phyloP scores from a whole-genome alignment of 2,329 filamentous ascomycete species.

The Talaromyces pinophilus region DNA sequence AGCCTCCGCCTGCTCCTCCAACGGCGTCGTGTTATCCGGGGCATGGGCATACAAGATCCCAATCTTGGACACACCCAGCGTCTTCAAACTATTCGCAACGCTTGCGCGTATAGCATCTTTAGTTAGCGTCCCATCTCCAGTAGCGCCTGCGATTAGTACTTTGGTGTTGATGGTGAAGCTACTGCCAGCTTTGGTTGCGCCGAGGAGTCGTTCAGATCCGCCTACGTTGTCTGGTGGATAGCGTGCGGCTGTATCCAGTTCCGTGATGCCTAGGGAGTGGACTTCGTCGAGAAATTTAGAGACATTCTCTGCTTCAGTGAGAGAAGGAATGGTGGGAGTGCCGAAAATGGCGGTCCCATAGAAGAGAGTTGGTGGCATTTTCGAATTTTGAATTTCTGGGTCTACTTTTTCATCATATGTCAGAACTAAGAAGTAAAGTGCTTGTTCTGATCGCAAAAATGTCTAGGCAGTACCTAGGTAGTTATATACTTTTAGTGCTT shows the following conservation, averaged over 20 bases:
- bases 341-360: conserved; percentile 22
- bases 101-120: conserved; percentile 31
- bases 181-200: conserved; percentile 26
- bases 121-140: background rate
- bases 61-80: conserved; percentile 7
- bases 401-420: background rate
- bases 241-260: conserved; percentile 34
- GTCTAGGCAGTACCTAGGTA: background rate
- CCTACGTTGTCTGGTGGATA: conserved; percentile 39
- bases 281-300: conserved; percentile 7
- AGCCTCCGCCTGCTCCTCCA: conserved; percentile 40
- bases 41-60: conserved; percentile 39
- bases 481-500: background rate
- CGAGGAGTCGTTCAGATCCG: conserved; percentile 37
- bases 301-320: conserved; percentile 13
- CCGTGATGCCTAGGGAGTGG: conserved; percentile 7
- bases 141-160: conserved; percentile 24
- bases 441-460: background rate
- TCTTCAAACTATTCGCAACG: conserved; percentile 31
- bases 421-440: background rate
- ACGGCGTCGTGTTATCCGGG: conserved; percentile 36
- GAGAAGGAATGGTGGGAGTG: conserved; percentile 3
- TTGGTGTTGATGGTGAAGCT: conserved; percentile 41
- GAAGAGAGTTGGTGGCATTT: conserved; percentile 21
- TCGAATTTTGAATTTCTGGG: background rate